Evolutionary conservation across 257 asterid genomes (phyloP).

Genomic region (Ilex asprella): DNA sequence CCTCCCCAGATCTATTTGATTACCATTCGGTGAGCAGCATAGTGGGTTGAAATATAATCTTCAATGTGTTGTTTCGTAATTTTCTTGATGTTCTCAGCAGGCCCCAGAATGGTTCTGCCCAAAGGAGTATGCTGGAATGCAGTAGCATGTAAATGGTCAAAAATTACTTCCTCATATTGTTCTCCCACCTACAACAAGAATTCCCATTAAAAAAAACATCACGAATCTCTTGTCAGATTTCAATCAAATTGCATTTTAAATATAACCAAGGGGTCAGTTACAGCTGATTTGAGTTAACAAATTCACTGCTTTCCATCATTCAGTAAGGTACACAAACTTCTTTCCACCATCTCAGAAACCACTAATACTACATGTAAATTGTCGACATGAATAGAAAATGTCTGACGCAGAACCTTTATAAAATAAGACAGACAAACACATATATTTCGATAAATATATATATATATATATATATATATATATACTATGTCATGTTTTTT

Average conservation of each 20-base stretch:
- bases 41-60: slow-evolving; percentile 1
- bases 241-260: not conserved
- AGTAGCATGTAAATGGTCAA: slow-evolving; percentile 4
- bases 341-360: not conserved
- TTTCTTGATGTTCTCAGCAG: slow-evolving; percentile 1
- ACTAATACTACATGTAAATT: too few species aligned
- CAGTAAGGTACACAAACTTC: not conserved
- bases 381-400: too few species aligned
- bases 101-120: slow-evolving; percentile 1
- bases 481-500: too few species aligned
- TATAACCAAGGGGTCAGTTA: not conserved
- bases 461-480: too few species aligned
- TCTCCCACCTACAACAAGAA: not conserved
- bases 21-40: slow-evolving; percentile 6
- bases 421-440: too few species aligned
- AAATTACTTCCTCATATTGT: not conserved
- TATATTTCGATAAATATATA: too few species aligned
- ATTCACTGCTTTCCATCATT: not conserved
- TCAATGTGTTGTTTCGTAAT: slow-evolving; percentile 2
- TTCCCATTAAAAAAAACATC: not conserved
- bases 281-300: too few species aligned
- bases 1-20: not conserved
- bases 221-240: not conserved
- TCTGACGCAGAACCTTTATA: too few species aligned
- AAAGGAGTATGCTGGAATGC: slow-evolving; percentile 1